Evolutionary conservation across 2,329 filamentous ascomycete genomes (phyloP).

Genomic region (Talaromyces sp.): DNA sequence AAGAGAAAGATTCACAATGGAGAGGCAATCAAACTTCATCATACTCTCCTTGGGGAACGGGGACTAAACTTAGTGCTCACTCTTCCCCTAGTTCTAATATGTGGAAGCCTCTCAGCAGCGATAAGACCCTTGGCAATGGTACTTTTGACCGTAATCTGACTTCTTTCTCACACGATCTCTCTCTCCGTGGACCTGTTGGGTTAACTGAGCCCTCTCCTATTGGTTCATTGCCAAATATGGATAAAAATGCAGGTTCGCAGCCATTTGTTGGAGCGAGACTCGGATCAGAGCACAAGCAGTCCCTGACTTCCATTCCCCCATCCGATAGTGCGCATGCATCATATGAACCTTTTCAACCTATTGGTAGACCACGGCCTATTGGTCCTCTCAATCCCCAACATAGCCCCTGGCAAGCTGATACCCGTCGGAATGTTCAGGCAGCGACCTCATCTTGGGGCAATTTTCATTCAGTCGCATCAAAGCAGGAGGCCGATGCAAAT

Average conservation of each 20-base stretch:
- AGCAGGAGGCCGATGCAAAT: conserved; percentile 39
- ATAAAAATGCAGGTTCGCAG: conserved; percentile 22
- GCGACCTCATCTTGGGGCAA: conserved; percentile 39
- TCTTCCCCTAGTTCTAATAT: conserved; percentile 44
- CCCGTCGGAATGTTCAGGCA: conserved; percentile 24
- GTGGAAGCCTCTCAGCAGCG: conserved; percentile 54
- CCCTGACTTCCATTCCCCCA: conserved; percentile 34
- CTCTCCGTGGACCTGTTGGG: conserved; percentile 37
- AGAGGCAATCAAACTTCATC: conserved; percentile 35
- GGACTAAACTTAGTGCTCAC: conserved; percentile 30
- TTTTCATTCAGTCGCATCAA: conserved; percentile 37
- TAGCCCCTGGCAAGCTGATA: conserved; percentile 27
- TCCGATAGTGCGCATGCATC: conserved; percentile 35
- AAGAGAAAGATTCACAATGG: conserved; percentile 35
- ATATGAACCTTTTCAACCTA: conserved; percentile 37
- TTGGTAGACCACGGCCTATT: conserved; percentile 43
- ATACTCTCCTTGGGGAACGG: conserved; percentile 36
- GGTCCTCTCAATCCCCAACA: conserved; percentile 40
- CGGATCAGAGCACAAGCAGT: conserved; percentile 29
- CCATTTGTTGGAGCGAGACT: conserved; percentile 28
- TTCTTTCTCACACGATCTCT: conserved; percentile 43
- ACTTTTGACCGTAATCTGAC: conserved; percentile 54
- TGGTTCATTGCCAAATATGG: conserved; percentile 21
- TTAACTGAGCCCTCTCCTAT: conserved; percentile 37
- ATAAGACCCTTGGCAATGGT: conserved; percentile 58